Evolutionary conservation across 805 yeast genomes (phyloP), one percentile per base, ranked within the genome.

Genomic region (Debaryomyces prosopidis): DNA sequence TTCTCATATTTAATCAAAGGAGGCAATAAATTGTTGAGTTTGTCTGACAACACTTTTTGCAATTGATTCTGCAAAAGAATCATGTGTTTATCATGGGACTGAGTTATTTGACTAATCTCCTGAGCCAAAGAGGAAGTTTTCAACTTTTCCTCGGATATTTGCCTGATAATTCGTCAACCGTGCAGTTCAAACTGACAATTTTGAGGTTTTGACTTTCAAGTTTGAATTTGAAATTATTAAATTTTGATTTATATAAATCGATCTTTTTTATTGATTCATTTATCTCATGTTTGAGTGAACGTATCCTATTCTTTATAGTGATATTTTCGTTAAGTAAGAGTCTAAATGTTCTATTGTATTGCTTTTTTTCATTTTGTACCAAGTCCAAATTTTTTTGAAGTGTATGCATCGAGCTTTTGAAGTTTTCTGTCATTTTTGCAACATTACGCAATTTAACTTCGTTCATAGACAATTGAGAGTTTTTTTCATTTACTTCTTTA

Each of bases 1-100:
- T 14, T 30, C 33, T 30, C 33, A 14, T 12, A 3, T 30, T 30
- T 30, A n/a, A 30, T 30, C 5, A 30, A 14, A 12, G 14, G 14
- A 11, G 33, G 33, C 16, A 30, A 30, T 9, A 7, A 30, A 30
- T 30, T 30, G n/a, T 36, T 36, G 15, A 36, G 19, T 20, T 36
- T n/a, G n/a, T 36, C 28, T 18, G 19, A 14, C 9, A 36, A 19
- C 79, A 58, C 84, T 7, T 4, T 14, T 14, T 30, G 16, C 16
- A 30, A n/a, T 30, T 30, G 33, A 14, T 8, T n/a, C 16, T 30
- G 33, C 14, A n/a, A 30, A 9, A 9, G 33, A 11, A 11, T 12
- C 14, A 30, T 30, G 8, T 30, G 33, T 17, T 37, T 39, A 16
- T 10, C n/a, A 18, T 38, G 34, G 2, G 27, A 18, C 14, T 43